These are phyloP conservation scores for Zygnema circumcarinatum DNA, from an alignment of 139 green algal species.

Conservation along the genomic window DNA sequence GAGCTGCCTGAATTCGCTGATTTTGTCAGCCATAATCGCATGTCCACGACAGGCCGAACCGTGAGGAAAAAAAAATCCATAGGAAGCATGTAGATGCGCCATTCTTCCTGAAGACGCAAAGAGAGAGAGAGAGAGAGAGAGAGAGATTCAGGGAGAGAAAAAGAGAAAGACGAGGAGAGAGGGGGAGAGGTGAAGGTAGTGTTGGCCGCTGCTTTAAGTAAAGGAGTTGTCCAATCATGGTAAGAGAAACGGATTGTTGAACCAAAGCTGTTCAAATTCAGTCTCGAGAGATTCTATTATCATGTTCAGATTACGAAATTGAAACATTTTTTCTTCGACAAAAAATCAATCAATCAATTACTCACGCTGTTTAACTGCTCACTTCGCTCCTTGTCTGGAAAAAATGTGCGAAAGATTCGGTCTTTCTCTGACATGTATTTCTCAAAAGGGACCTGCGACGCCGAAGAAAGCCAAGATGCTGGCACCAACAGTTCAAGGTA, in stretches of 20 bases:
- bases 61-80: conserved; percentile 45
- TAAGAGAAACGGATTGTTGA: background rate
- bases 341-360: background rate
- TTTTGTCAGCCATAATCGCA: conserved; percentile 13
- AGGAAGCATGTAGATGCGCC: conserved; percentile 11
- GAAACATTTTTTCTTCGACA: conserved; percentile 4
- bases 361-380: background rate
- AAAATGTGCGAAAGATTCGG: background rate
- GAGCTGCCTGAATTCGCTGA: too few relatives aligned
- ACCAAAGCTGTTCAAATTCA: background rate
- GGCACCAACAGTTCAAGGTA: too few relatives aligned
- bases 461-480: too few relatives aligned
- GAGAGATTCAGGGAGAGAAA: background rate
- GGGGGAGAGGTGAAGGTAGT: background rate
- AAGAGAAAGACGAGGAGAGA: background rate
- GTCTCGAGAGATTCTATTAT: background rate
- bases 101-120: background rate
- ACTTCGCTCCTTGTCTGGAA: background rate
- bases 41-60: conserved; percentile 28
- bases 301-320: background rate
- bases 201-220: background rate
- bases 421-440: background rate
- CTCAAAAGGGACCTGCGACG: conserved; percentile 7
- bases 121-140: background rate
- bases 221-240: background rate